Evolutionary conservation across 768 basidiomycete genomes (phyloP).

Genomic region (Mycena polygramma): DNA sequence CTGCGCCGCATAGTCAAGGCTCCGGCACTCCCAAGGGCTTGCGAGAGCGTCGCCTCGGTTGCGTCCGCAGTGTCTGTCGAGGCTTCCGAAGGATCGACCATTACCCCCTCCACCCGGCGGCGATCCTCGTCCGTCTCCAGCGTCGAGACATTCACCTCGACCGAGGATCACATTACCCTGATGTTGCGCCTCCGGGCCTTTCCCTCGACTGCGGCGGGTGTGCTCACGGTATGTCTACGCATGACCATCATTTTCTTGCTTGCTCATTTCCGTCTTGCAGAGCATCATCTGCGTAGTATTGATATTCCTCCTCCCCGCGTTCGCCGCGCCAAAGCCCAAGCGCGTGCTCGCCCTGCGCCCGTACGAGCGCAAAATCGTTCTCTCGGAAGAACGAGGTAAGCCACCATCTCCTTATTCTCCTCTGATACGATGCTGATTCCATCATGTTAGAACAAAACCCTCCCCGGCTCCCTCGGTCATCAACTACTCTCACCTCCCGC

Average conservation of each 20-base stretch:
- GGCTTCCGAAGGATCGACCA: neutral
- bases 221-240: slow-evolving; percentile 15
- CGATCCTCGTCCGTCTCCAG: slow-evolving; percentile 8
- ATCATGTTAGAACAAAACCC: slow-evolving; percentile 4
- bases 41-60: neutral
- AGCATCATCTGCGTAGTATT: slow-evolving; percentile 7
- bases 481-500: neutral
- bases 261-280: neutral
- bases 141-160: slow-evolving; percentile 26
- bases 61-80: neutral
- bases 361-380: slow-evolving; percentile 16
- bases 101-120: slow-evolving; percentile 1
- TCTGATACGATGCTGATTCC: neutral
- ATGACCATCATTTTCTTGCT: too few species aligned
- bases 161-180: slow-evolving; percentile 4
- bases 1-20: neutral
- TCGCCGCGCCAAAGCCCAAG: slow-evolving; percentile 4
- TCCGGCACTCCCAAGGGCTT: neutral
- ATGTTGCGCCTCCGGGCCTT: neutral
- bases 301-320: slow-evolving; percentile 9
- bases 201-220: slow-evolving; percentile 1
- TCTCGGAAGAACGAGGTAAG: slow-evolving; percentile 20
- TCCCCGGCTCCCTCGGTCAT: neutral
- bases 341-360: neutral
- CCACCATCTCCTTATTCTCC: too few species aligned